Evolutionary conservation across 192 early-diverging fungal species (phyloP).

Genomic region (Chytriomyces sp.): DNA sequence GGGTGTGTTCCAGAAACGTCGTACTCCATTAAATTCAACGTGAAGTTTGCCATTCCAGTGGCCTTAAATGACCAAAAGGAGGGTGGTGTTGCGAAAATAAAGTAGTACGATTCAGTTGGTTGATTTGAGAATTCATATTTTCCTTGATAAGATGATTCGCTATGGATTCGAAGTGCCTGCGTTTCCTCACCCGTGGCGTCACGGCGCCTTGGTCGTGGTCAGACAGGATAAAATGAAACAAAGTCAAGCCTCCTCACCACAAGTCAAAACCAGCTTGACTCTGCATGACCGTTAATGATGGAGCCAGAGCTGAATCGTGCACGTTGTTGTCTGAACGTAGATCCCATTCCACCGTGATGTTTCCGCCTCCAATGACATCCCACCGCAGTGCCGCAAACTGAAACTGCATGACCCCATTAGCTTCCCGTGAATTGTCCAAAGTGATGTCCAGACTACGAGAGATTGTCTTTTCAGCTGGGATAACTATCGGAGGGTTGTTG

Average conservation of each 20-base stretch:
- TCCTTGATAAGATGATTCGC: constrained; percentile 6
- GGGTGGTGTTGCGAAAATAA: constrained; percentile 13
- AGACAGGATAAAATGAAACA: neutral
- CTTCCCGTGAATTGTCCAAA: neutral
- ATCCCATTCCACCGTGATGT: constrained; percentile 15
- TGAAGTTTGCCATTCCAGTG: neutral
- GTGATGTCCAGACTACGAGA: neutral
- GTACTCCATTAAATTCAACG: constrained; percentile 10
- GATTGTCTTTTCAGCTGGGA: neutral
- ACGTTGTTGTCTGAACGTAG: neutral
- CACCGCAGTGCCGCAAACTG: constrained; percentile 2
- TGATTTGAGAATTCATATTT: neutral
- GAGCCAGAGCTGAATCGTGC: neutral
- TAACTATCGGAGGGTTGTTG: constrained; percentile 5
- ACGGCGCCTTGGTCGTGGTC: neutral
- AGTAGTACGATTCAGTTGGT: constrained; percentile 24
- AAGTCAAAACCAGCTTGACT: constrained; percentile 7
- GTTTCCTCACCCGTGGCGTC: neutral
- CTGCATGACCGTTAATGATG: neutral
- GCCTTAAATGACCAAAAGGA: constrained; percentile 25
- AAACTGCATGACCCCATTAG: neutral
- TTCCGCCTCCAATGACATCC: constrained; percentile 12
- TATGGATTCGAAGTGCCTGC: neutral
- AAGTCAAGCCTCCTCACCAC: neutral
- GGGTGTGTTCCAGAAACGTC: neutral